Conservation (phyloP, 108 stramenopile species). For the Craspedostauros australis region DNA sequence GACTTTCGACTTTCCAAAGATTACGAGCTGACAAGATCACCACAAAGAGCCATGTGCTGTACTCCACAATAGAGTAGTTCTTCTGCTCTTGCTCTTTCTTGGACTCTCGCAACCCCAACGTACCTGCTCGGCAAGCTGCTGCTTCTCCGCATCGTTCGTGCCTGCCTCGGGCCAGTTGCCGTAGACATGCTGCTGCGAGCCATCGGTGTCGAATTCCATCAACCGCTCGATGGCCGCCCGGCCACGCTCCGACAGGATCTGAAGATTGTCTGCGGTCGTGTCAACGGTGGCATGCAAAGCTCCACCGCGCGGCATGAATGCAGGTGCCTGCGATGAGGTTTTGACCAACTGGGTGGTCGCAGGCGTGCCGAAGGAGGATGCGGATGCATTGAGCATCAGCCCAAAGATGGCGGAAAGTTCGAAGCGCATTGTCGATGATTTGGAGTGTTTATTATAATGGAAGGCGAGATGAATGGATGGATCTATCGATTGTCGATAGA, state of each 20-base stretch:
- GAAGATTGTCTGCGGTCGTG: slow-evolving; percentile 39
- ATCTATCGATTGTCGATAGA: too few relatives aligned
- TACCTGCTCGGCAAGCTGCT: slow-evolving; percentile 68
- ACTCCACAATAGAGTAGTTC: too few relatives aligned
- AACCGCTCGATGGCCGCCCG: slow-evolving; percentile 48
- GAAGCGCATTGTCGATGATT: slow-evolving; percentile 21
- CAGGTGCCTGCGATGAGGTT: neutral
- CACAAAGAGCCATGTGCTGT: too few relatives aligned
- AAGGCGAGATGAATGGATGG: too few relatives aligned
- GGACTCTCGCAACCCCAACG: slow-evolving; percentile 8
- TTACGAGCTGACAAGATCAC: too few relatives aligned
- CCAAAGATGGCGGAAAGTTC: slow-evolving; percentile 13
- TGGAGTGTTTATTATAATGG: too few relatives aligned
- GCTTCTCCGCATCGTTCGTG: slow-evolving; percentile 70
- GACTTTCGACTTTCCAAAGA: too few relatives aligned
- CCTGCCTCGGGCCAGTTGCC: slow-evolving; percentile 83
- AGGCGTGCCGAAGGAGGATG: slow-evolving; percentile 18
- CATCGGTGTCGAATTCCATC: slow-evolving; percentile 43
- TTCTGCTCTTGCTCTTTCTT: neutral
- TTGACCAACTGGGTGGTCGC: neutral
- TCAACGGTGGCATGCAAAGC: neutral
- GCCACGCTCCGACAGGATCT: slow-evolving; percentile 58
- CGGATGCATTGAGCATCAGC: slow-evolving; percentile 18
- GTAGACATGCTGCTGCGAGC: slow-evolving; percentile 77
- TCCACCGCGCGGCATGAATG: slow-evolving; percentile 1